A percentile compares a stretch with the other conserved stretches of the same genome.
These are phyloP conservation scores for Piper betle DNA, from an alignment of 164 flowering plant genomes.

Conservation along the genomic window DNA sequence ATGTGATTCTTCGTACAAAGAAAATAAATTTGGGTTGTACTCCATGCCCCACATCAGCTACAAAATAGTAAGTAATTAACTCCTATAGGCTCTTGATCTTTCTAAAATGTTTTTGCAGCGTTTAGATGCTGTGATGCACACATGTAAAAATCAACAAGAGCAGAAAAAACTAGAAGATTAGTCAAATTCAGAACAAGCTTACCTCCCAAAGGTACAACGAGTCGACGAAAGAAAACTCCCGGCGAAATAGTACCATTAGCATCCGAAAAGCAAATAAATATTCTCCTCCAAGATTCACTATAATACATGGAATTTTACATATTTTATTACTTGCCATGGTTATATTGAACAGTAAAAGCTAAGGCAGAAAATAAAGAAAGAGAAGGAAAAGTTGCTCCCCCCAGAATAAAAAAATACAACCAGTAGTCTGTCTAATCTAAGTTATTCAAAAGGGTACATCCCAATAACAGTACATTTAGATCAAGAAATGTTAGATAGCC, in stretches of 20 bases:
- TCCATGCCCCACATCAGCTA: slow-evolving; percentile 99
- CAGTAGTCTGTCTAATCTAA: too few species aligned
- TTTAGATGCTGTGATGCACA: too few species aligned
- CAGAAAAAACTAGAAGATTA: too few species aligned
- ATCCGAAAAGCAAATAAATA: slow-evolving; percentile 87
- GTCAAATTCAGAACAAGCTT: slow-evolving; percentile 3
- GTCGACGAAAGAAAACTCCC: slow-evolving; percentile 87
- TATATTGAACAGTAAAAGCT: background rate
- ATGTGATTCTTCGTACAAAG: slow-evolving; percentile 32
- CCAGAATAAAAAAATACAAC: too few species aligned
- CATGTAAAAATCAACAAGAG: too few species aligned
- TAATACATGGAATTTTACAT: background rate
- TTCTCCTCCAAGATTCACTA: slow-evolving; percentile 88
- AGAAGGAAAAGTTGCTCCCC: too few species aligned
- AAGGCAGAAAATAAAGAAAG: background rate
- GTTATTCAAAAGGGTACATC: too few species aligned
- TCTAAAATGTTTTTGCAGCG: background rate
- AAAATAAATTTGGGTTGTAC: slow-evolving; percentile 75
- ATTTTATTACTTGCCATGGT: too few species aligned
- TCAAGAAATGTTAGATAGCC: too few species aligned
- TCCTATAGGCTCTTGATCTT: background rate
- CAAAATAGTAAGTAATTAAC: slow-evolving; percentile 14
- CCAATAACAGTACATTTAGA: too few species aligned
- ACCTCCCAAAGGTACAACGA: slow-evolving; percentile 95
- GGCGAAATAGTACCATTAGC: slow-evolving; percentile 87